Evolutionary conservation across 225 moss, liverwort and hornwort genomes (phyloP).

Genomic region (Physcomitrium patens): DNA sequence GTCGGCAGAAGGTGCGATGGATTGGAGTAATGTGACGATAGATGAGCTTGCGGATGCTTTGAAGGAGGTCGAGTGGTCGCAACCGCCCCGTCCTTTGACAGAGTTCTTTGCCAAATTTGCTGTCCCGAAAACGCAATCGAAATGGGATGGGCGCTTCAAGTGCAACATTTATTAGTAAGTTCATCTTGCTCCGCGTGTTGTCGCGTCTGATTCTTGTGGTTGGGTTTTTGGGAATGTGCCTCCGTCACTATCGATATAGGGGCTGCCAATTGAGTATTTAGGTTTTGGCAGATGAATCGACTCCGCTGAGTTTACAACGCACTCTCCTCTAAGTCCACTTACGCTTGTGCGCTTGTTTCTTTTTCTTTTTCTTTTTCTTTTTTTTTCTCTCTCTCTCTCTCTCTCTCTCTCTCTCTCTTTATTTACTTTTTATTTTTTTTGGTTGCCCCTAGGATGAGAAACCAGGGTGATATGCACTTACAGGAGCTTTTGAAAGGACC

Average conservation of each 20-base stretch:
- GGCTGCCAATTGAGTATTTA: not conserved
- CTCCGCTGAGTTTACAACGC: too few relatives aligned
- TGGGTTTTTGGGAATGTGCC: not conserved
- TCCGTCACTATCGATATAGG: not conserved
- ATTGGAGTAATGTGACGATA: constrained; percentile 78
- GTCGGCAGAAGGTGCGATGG: constrained; percentile 43
- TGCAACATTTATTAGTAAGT: constrained; percentile 71
- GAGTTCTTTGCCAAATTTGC: constrained; percentile 79
- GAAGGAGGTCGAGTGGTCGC: constrained; percentile 82
- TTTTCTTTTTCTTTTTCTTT: too few relatives aligned
- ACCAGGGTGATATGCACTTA: too few relatives aligned
- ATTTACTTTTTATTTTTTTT: too few relatives aligned
- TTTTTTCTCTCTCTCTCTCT: too few relatives aligned
- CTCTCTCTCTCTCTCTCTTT: too few relatives aligned
- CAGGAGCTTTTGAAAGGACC: too few relatives aligned
- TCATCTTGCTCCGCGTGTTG: not conserved
- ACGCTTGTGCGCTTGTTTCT: too few relatives aligned
- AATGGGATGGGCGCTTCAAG: constrained; percentile 78
- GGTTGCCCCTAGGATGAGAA: too few relatives aligned
- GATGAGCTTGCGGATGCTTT: constrained; percentile 79
- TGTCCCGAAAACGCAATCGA: constrained; percentile 68
- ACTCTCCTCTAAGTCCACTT: too few relatives aligned
- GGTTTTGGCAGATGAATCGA: not conserved
- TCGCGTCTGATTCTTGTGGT: not conserved
- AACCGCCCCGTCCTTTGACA: constrained; percentile 67